A percentile compares a stretch with the other conserved stretches of the same genome.
Evolutionary conservation across 352 stramenopile genomes (phyloP).

Genomic region (Sclerospora graminicola): DNA sequence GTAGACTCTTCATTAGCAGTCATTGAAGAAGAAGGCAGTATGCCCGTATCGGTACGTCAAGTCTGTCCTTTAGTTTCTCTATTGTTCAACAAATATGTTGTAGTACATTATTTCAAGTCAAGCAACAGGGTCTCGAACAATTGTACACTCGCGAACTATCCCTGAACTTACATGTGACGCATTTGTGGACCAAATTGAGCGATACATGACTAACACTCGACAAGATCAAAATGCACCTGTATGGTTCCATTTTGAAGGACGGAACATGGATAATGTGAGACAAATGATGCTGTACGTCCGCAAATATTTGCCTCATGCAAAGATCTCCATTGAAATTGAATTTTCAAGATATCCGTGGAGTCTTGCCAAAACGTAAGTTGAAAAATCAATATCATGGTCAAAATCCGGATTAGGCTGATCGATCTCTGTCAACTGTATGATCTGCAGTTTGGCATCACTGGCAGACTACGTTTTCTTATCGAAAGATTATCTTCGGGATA

Average conservation of each 20-base stretch:
- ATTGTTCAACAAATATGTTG: background rate
- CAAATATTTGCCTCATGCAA: conserved; percentile 3
- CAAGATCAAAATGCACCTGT: conserved; percentile 4
- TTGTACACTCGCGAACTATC: conserved; percentile 54
- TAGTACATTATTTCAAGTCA: conserved; percentile 67
- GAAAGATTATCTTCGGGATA: conserved; percentile 63
- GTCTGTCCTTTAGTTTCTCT: background rate
- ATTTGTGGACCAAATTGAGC: conserved; percentile 26
- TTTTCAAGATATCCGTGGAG: conserved; percentile 55
- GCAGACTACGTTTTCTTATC: conserved; percentile 55
- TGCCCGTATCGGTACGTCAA: conserved; percentile 47
- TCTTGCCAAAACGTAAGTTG: conserved; percentile 35
- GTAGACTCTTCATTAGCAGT: conserved; percentile 37
- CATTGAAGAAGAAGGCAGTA: conserved; percentile 31
- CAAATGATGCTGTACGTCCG: conserved; percentile 48
- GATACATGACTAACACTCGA: conserved; percentile 7
- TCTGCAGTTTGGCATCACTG: conserved; percentile 28
- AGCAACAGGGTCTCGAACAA: conserved; percentile 51
- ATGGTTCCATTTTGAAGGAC: conserved; percentile 68
- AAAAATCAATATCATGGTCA: background rate
- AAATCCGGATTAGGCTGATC: background rate
- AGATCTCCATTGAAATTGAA: conserved; percentile 59
- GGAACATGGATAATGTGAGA: conserved; percentile 48
- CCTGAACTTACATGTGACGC: conserved; percentile 35
- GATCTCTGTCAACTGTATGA: background rate